phyloP scores from a whole-genome alignment of 2,329 filamentous ascomycete species.

The Fusarium decemcellulare region DNA sequence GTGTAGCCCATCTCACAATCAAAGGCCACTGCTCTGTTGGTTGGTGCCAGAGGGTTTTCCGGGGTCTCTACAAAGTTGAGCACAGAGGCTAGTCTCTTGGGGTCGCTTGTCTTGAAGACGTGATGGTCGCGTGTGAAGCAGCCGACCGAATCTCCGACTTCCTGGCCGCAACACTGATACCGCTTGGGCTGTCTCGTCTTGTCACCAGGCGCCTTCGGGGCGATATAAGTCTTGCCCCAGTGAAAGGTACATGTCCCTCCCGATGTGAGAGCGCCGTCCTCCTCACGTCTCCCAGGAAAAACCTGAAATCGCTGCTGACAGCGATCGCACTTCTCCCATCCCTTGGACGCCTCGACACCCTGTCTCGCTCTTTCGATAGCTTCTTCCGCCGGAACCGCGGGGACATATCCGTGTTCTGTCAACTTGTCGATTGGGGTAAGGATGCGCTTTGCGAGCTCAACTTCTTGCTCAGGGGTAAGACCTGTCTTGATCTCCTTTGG shows the following conservation, averaged over 20 bases:
- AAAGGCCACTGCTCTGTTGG: conserved; percentile 80
- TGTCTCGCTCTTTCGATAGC: conserved; percentile 77
- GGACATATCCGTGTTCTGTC: conserved; percentile 82
- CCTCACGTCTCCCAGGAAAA: conserved; percentile 85
- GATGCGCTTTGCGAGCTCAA: conserved; percentile 73
- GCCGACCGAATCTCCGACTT: conserved; percentile 79
- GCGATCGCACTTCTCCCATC: conserved; percentile 91
- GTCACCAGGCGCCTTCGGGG: conserved; percentile 69
- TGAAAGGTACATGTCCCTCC: conserved; percentile 88
- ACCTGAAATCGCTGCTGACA: conserved; percentile 91
- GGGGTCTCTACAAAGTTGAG: conserved; percentile 88
- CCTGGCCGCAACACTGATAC: conserved; percentile 85
- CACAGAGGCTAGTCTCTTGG: conserved; percentile 81
- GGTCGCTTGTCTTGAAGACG: conserved; percentile 87
- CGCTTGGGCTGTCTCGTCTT: conserved; percentile 71
- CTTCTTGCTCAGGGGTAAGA: conserved; percentile 76
- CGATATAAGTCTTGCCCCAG: conserved; percentile 77
- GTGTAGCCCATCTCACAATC: conserved; percentile 99
- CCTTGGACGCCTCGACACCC: conserved; percentile 76
- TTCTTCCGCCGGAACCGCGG: conserved; percentile 72
- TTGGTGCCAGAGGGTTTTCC: conserved; percentile 66
- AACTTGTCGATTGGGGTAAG: conserved; percentile 75
- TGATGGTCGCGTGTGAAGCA: conserved; percentile 81
- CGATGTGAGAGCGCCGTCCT: conserved; percentile 81
- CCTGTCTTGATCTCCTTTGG: conserved; percentile 77